These are phyloP conservation scores for Drosera capensis DNA, from an alignment of 148 eudicot genomes.

Conservation along the genomic window DNA sequence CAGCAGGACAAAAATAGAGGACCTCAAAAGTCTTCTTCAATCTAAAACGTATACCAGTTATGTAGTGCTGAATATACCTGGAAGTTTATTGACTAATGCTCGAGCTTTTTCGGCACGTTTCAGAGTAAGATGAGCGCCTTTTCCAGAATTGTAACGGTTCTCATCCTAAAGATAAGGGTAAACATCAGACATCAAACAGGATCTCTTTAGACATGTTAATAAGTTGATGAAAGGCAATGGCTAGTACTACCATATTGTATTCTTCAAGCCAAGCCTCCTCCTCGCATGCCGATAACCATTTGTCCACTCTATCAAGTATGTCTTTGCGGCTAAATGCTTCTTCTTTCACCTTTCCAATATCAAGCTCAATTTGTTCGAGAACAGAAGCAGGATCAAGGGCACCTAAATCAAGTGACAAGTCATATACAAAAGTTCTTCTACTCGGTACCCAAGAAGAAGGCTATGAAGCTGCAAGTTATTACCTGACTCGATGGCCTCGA, in stretches of 20 bases:
- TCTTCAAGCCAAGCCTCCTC: conserved; percentile 98
- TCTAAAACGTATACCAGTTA: neutral
- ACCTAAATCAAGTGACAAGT: conserved; percentile 28
- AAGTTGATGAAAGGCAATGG: too few relatives aligned
- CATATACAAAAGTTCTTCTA: neutral
- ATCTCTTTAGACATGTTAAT: too few relatives aligned
- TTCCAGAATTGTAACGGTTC: conserved; percentile 87
- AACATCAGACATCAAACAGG: conserved; percentile 7
- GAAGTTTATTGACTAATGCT: conserved; percentile 65
- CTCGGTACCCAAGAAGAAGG: neutral
- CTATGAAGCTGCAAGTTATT: conserved; percentile 3
- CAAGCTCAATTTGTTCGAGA: conserved; percentile 73
- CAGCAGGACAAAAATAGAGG: neutral
- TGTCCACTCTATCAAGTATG: conserved; percentile 79
- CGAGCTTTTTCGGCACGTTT: conserved; percentile 99
- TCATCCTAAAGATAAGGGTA: conserved; percentile 48
- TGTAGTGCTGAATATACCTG: conserved; percentile 35
- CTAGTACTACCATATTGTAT: conserved; percentile 69
- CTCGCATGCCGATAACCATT: conserved; percentile 86
- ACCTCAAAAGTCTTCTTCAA: neutral
- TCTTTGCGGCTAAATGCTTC: conserved; percentile 91
- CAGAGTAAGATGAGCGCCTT: conserved; percentile 81
- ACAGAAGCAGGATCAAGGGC: conserved; percentile 58
- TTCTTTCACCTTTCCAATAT: conserved; percentile 66
- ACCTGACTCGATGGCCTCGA: conserved; percentile 81